These are phyloP conservation scores for Ascosphaera pollenicola DNA, from an alignment of 2,329 filamentous ascomycete genomes.

Conservation along the genomic window DNA sequence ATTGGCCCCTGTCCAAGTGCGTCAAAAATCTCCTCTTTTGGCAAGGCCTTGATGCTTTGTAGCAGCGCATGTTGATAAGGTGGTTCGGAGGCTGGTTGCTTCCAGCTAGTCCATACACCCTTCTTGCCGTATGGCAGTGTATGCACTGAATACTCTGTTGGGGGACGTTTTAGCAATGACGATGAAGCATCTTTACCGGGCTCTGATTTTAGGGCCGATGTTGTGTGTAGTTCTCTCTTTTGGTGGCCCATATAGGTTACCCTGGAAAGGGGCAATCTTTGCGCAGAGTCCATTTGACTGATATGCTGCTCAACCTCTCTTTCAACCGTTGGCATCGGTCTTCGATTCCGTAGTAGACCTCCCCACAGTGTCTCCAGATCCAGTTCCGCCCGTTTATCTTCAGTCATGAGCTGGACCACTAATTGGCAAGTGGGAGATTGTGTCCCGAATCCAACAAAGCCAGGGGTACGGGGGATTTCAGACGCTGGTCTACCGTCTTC, in stretches of 20 bases:
- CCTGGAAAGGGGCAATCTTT: background rate
- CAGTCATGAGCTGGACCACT: constrained; percentile 50
- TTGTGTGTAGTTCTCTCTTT: constrained; percentile 10
- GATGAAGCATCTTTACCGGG: background rate
- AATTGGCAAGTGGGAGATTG: constrained; percentile 34
- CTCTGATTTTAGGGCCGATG: constrained; percentile 1
- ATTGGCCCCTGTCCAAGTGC: constrained; percentile 17
- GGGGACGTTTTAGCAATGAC: background rate
- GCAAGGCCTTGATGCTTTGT: constrained; percentile 10
- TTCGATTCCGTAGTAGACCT: constrained; percentile 13
- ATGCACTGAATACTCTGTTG: background rate
- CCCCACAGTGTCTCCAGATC: constrained; percentile 45
- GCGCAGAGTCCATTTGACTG: background rate
- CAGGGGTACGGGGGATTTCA: constrained; percentile 8
- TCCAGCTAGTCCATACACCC: constrained; percentile 3
- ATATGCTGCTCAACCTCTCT: background rate
- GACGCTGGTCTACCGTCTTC: constrained; percentile 24
- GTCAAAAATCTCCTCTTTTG: constrained; percentile 11
- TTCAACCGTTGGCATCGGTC: background rate
- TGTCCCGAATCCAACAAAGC: constrained; percentile 56
- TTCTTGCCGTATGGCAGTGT: constrained; percentile 1
- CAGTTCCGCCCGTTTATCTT: constrained; percentile 44
- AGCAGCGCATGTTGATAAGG: constrained; percentile 7
- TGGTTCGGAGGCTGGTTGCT: background rate
- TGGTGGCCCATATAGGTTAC: background rate